Evolutionary conservation across 2,329 filamentous ascomycete species (phyloP).

Genomic region (Apiospora marii): DNA sequence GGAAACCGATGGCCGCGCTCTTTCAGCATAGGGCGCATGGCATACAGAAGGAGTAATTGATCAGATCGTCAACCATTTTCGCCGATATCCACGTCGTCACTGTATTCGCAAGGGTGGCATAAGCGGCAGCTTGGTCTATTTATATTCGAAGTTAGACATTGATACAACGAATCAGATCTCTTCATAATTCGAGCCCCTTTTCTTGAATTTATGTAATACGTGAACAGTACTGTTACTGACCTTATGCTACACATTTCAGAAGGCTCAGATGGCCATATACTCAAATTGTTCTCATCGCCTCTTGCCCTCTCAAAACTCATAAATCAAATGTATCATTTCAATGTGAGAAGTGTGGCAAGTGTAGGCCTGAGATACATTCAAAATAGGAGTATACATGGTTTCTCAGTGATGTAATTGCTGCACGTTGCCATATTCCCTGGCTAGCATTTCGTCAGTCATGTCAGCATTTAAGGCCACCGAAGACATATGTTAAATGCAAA

Average conservation of each 20-base stretch:
- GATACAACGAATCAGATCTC: too few relatives aligned
- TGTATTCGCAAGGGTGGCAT: too few relatives aligned
- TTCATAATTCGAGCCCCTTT: too few relatives aligned
- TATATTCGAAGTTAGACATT: too few relatives aligned
- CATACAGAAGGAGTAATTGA: too few relatives aligned
- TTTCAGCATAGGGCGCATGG: background rate
- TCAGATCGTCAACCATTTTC: too few relatives aligned
- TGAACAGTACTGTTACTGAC: background rate
- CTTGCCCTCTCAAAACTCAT: background rate
- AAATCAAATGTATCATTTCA: too few relatives aligned
- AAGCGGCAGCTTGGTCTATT: too few relatives aligned
- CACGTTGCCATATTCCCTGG: too few relatives aligned
- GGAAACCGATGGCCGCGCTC: background rate
- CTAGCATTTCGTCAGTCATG: background rate
- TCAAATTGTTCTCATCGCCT: background rate
- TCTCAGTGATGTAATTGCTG: background rate
- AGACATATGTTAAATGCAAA: too few relatives aligned
- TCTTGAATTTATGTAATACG: background rate
- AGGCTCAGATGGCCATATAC: background rate
- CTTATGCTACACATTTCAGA: background rate
- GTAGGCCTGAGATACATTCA: background rate
- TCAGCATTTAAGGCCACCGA: background rate
- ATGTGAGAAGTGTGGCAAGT: too few relatives aligned
- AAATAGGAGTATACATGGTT: background rate
- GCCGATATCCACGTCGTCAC: too few relatives aligned